Percentiles rank a stretch among this genome's conserved stretches.
Conservation (phyloP, 1,284 basidiomycete genomes). For the Malassezia restricta region DNA sequence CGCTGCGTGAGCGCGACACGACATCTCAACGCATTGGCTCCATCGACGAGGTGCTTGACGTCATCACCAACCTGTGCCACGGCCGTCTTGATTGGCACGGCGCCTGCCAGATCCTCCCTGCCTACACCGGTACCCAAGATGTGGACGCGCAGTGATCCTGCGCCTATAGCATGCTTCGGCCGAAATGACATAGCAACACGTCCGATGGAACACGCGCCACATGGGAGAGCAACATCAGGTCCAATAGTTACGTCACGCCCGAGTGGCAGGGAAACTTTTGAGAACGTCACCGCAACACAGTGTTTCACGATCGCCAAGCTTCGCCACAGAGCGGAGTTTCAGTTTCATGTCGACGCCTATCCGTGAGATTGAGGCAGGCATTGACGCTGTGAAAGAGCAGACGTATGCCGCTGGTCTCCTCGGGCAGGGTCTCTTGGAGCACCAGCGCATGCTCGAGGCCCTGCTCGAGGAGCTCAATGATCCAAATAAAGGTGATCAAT, state of each 20-base stretch:
- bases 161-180: not conserved
- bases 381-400: constrained; percentile 13
- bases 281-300: not conserved
- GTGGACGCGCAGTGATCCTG: constrained; percentile 17
- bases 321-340: not conserved
- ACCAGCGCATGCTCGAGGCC: constrained; percentile 30
- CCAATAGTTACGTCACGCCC: not conserved
- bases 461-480: constrained; percentile 27
- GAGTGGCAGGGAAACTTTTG: not conserved
- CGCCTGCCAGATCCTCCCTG: constrained; percentile 61
- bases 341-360: constrained; percentile 2
- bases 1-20: constrained; percentile 67
- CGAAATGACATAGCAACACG: not conserved
- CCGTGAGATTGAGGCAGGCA: constrained; percentile 7
- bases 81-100: constrained; percentile 57
- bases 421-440: constrained; percentile 31
- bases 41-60: constrained; percentile 75
- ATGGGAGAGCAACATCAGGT: too few relatives aligned
- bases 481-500: constrained; percentile 1
- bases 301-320: not conserved
- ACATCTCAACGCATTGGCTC: constrained; percentile 83
- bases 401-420: constrained; percentile 32
- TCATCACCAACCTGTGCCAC: constrained; percentile 51
- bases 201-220: too few relatives aligned
- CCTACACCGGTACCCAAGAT: constrained; percentile 74